These are phyloP conservation scores for Cicer yamashitae DNA, from an alignment of 306 rosid genomes.

Conservation along the genomic window DNA sequence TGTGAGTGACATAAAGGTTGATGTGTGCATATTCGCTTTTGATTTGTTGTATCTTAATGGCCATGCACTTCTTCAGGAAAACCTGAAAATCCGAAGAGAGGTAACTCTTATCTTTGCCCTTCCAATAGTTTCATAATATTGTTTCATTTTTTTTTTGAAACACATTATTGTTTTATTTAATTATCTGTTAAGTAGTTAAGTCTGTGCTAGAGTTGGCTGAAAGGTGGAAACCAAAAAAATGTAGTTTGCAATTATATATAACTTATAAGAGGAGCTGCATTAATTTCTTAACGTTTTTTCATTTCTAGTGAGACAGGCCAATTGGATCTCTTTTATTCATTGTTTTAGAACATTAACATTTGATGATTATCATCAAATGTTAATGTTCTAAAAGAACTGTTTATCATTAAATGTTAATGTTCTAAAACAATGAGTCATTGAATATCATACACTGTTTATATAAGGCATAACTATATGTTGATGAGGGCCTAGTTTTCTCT, in stretches of 20 bases:
- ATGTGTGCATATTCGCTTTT: conserved; percentile 82
- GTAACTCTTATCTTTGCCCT: conserved; percentile 50
- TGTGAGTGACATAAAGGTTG: conserved; percentile 67
- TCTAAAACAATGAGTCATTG: conserved; percentile 2
- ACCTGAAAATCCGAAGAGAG: conserved; percentile 85
- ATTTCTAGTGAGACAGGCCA: conserved; percentile 20
- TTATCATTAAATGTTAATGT: conserved; percentile 15
- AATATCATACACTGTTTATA: background rate
- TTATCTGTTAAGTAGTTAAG: too few species aligned
- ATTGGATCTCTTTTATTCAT: background rate
- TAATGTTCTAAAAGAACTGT: background rate
- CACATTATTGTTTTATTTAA: too few species aligned
- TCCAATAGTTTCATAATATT: conserved; percentile 35
- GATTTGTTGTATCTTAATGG: conserved; percentile 50
- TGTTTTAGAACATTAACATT: too few species aligned
- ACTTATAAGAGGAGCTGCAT: background rate
- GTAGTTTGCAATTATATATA: too few species aligned
- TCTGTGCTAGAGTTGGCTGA: too few species aligned
- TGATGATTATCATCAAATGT: too few species aligned
- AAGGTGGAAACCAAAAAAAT: too few species aligned
- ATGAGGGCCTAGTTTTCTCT: conserved; percentile 38
- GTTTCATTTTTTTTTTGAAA: too few species aligned
- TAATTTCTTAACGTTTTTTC: background rate
- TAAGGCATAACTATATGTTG: background rate
- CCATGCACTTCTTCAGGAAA: conserved; percentile 49